Evolutionary conservation across 495 filamentous ascomycete genomes (phyloP).

Genomic region (Darksidea phi): DNA sequence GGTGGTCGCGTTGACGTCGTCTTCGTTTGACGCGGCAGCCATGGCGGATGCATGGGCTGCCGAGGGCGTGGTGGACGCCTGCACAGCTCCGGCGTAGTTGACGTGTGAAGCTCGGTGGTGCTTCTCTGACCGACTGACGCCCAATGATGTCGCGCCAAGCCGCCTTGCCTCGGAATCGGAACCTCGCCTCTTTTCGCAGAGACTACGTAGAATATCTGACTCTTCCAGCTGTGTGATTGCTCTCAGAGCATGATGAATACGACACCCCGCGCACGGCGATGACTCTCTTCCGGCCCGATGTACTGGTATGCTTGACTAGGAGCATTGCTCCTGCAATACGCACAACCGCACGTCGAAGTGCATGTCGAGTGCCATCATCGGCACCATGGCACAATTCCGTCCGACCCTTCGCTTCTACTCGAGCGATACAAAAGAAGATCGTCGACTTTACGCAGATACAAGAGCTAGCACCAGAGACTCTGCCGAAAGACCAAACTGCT

Average conservation of each 20-base stretch:
- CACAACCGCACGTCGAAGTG: constrained; percentile 2
- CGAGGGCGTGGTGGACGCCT: constrained; percentile 26
- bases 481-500: background rate
- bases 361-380: background rate
- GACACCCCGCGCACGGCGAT: constrained; percentile 17
- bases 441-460: constrained; percentile 16
- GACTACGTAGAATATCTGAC: background rate
- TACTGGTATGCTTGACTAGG: constrained; percentile 20
- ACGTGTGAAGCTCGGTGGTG: constrained; percentile 21
- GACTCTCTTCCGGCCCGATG: constrained; percentile 29
- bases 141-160: constrained; percentile 36
- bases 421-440: constrained; percentile 3
- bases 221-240: background rate
- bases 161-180: background rate
- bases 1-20: constrained; percentile 16
- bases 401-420: constrained; percentile 14
- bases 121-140: constrained; percentile 6
- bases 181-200: background rate
- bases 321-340: constrained; percentile 15
- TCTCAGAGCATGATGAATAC: constrained; percentile 18
- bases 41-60: constrained; percentile 43
- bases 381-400: background rate
- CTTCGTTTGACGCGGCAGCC: constrained; percentile 37
- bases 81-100: constrained; percentile 17
- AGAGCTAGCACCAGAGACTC: constrained; percentile 5